phyloP scores from a whole-genome alignment of 257 asterid genomes.

The Nyctanthes arbortristis region DNA sequence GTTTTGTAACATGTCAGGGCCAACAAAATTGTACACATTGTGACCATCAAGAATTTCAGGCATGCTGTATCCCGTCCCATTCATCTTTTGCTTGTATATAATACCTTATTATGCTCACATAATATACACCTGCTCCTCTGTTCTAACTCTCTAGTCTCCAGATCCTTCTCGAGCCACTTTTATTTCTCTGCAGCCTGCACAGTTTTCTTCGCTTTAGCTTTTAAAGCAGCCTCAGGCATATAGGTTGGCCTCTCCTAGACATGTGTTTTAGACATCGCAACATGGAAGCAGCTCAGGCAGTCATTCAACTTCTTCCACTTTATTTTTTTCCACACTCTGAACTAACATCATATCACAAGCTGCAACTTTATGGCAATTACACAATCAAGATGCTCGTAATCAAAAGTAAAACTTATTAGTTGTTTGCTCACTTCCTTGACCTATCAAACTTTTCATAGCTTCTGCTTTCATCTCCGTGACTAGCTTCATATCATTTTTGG shows the following conservation, averaged over 20 bases:
- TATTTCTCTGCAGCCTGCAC: conserved; percentile 56
- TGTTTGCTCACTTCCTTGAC: conserved; percentile 81
- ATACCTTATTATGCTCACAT: conserved; percentile 80
- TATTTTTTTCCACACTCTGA: conserved; percentile 93
- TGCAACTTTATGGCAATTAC: conserved; percentile 77
- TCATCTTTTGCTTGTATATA: conserved; percentile 74
- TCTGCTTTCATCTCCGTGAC: conserved; percentile 87
- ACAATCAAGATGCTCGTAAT: conserved; percentile 85
- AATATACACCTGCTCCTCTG: conserved; percentile 98
- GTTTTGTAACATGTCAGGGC: conserved; percentile 79
- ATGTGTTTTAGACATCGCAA: conserved; percentile 87
- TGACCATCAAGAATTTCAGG: conserved; percentile 93
- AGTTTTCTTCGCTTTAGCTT: conserved; percentile 63
- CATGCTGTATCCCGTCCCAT: conserved; percentile 84
- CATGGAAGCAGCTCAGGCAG: conserved; percentile 85
- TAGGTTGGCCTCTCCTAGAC: conserved; percentile 79
- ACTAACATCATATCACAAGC: conserved; percentile 87
- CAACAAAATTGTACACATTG: conserved; percentile 83
- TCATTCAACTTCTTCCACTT: conserved; percentile 82
- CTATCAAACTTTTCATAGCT: conserved; percentile 82
- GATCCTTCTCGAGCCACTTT: conserved; percentile 77
- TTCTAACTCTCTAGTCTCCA: conserved; percentile 90
- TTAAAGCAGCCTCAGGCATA: conserved; percentile 81
- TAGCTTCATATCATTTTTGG: conserved; percentile 78
- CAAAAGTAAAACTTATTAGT: conserved; percentile 57